phyloP scores from a whole-genome alignment of 225 moss, liverwort and hornwort genomes.

The Anthoceros angustus region DNA sequence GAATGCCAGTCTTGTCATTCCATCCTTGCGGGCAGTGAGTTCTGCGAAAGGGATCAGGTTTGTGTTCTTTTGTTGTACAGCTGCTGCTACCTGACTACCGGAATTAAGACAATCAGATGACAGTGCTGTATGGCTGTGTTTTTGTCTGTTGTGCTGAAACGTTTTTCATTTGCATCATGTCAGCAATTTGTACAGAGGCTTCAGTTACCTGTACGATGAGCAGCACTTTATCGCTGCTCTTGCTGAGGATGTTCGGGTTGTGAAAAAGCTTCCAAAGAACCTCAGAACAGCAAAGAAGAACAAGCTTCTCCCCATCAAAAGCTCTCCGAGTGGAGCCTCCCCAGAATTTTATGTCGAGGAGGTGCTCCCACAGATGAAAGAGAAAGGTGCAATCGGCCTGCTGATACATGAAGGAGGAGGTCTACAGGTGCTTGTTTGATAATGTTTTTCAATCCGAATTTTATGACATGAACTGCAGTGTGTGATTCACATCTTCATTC shows the following conservation, averaged over 20 bases:
- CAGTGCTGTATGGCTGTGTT: background rate
- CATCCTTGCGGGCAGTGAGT: slow-evolving; percentile 19
- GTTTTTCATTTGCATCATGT: slow-evolving; percentile 10
- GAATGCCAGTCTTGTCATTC: slow-evolving; percentile 39
- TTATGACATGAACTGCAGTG: background rate
- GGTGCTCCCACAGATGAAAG: slow-evolving; percentile 20
- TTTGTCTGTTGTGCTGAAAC: slow-evolving; percentile 7
- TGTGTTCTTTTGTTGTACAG: background rate
- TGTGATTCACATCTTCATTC: slow-evolving; percentile 4
- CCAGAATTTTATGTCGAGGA: slow-evolving; percentile 20
- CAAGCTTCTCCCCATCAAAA: slow-evolving; percentile 15
- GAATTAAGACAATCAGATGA: background rate
- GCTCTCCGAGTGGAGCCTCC: slow-evolving; percentile 14
- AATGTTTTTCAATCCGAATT: background rate
- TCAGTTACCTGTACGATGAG: slow-evolving; percentile 31
- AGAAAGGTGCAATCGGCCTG: slow-evolving; percentile 27
- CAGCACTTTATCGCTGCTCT: slow-evolving; percentile 27
- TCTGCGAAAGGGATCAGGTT: slow-evolving; percentile 20
- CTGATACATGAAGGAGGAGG: slow-evolving; percentile 30
- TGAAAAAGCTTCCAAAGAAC: slow-evolving; percentile 22
- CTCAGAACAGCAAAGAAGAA: slow-evolving; percentile 13
- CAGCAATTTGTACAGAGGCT: slow-evolving; percentile 21
- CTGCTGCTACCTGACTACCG: background rate
- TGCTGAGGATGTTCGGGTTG: slow-evolving; percentile 26
- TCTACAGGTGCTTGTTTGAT: slow-evolving; percentile 17